Evolutionary conservation across 192 early-diverging fungal genomes (phyloP).

Genomic region (Gonapodya sp.): DNA sequence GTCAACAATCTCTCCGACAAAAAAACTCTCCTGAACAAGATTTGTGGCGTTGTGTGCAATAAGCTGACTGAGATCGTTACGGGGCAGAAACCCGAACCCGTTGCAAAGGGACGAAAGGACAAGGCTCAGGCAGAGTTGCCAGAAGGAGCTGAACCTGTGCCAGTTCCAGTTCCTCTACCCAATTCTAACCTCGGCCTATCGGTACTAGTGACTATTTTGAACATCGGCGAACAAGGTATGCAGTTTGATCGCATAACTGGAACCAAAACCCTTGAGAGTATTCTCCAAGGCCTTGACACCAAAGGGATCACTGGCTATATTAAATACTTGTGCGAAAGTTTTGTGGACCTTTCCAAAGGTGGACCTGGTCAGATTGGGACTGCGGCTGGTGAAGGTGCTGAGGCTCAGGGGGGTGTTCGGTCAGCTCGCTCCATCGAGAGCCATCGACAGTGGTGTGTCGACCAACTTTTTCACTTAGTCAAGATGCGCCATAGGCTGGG

Average conservation of each 20-base stretch:
- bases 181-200: slow-evolving; percentile 64
- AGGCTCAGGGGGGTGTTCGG: too few species aligned
- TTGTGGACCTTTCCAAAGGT: slow-evolving; percentile 39
- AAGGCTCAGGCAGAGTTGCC: slow-evolving; percentile 43
- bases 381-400: neutral
- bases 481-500: slow-evolving; percentile 15
- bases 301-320: slow-evolving; percentile 62
- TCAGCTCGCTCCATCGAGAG: slow-evolving; percentile 23
- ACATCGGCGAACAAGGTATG: neutral
- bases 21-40: slow-evolving; percentile 65
- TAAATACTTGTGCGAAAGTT: slow-evolving; percentile 56
- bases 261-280: slow-evolving; percentile 68
- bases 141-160: slow-evolving; percentile 19
- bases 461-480: slow-evolving; percentile 71
- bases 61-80: neutral
- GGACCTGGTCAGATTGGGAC: neutral
- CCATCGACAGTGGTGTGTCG: slow-evolving; percentile 67
- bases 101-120: slow-evolving; percentile 19
- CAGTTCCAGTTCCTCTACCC: neutral
- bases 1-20: slow-evolving; percentile 75
- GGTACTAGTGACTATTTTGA: slow-evolving; percentile 40
- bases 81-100: neutral
- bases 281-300: slow-evolving; percentile 61
- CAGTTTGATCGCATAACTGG: slow-evolving; percentile 58
- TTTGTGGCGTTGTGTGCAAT: neutral